Base-by-base conservation (phyloP, 73 alveolate genomes). In the Uronychia setigera region DNA sequence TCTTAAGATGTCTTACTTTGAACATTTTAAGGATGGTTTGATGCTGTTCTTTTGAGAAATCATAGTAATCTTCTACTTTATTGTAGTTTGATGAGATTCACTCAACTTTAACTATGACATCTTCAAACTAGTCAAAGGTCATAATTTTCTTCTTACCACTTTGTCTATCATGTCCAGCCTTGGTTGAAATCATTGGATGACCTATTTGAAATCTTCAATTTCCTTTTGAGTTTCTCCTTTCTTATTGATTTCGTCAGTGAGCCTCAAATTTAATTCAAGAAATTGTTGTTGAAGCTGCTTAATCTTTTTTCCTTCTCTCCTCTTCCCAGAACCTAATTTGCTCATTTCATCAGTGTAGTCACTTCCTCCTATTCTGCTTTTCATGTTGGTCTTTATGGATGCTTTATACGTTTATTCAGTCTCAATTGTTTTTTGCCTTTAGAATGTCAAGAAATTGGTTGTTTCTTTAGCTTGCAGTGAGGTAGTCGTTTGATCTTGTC, bases 101-200 rank as follows among this genome's bases (percentile, higher is more conserved):
- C 5, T 5, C 5, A 19, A 46, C 19, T 19, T 46, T 5, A 46
- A 19, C 19, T 19, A 11, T 11, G 67, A 46, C n/a, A 46, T 46
- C 67, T 5, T 46, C 67, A 46, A 46, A 46, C 67, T 46, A 19
- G 67, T 11, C 5, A 19, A 11, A 46, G 19, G 19, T 5, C 67
- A 46, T 11, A 19, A 46, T n/a, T n/a, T n/a, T n/a, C n/a, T n/a
- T n/a, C 67, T 46, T 46, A 46, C 67, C 67, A 46, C 5, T 46
- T 46, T 46, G 67, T 46, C 67, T 11, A 46, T 46, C 67, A 46
- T 46, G 67, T 46, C 67, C n/a, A 46, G n/a, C 67, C 67, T 46
- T 46, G 67, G 67, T 19, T 46, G n/a, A 46, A 46, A 46, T 46
- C 19, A 11, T 19, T 46, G 5, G 67, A 46, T 11, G 5, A 19